Percentiles rank a stretch among this genome's conserved stretches.
Evolutionary conservation across 768 basidiomycete species (phyloP).

Genomic region (Trametes gibbosa): DNA sequence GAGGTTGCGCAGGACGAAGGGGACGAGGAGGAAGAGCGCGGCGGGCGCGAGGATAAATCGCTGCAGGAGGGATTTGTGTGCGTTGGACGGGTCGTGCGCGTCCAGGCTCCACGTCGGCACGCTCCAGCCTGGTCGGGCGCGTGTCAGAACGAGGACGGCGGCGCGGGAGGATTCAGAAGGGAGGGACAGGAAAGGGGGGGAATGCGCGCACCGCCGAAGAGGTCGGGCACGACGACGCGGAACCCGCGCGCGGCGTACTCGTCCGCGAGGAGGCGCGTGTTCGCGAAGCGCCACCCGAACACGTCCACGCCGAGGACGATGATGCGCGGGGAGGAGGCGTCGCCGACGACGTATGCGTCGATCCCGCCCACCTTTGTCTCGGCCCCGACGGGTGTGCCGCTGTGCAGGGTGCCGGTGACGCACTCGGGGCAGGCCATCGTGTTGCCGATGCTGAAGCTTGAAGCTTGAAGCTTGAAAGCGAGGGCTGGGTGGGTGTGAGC

Average conservation of each 20-base stretch:
- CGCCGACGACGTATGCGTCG: conserved; percentile 19
- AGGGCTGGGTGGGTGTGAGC: not conserved
- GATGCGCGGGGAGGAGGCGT: conserved; percentile 13
- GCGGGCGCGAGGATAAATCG: conserved; percentile 12
- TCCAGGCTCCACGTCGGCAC: conserved; percentile 18
- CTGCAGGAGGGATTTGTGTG: conserved; percentile 8
- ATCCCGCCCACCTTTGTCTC: conserved; percentile 21
- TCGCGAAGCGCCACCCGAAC: conserved; percentile 21
- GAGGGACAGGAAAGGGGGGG: not conserved
- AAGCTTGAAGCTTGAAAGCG: not conserved
- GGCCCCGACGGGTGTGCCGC: conserved; percentile 15
- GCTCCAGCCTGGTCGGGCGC: conserved; percentile 13
- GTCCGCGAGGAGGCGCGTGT: conserved; percentile 24
- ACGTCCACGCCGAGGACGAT: conserved; percentile 21
- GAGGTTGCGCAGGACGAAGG: conserved; percentile 22
- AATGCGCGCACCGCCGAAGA: conserved; percentile 17
- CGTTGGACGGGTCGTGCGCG: conserved; percentile 7
- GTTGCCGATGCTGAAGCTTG: not conserved
- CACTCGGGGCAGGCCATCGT: conserved; percentile 20
- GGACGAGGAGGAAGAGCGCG: conserved; percentile 19
- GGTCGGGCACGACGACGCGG: conserved; percentile 21
- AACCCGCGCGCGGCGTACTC: conserved; percentile 21
- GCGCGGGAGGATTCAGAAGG: too few species aligned
- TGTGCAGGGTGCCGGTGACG: conserved; percentile 17
- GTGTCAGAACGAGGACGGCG: too few species aligned